Base-by-base conservation (phyloP, 768 basidiomycete genomes). In the Glaciozyma antarctica region DNA sequence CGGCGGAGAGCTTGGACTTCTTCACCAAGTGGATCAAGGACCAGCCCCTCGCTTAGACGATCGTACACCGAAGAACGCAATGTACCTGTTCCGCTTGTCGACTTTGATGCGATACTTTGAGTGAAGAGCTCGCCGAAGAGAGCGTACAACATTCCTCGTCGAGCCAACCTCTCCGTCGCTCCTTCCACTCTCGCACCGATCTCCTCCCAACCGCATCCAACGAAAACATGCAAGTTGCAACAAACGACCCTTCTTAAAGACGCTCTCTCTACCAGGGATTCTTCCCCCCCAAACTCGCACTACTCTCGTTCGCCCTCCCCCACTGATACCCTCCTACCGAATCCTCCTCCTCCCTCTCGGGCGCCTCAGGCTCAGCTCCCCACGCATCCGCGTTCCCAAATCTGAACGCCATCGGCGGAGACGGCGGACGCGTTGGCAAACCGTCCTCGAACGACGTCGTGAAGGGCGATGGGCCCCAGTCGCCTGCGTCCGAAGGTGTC, bases 1-100 rank as follows among this genome's bases (percentile, higher is more conserved):
- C 91, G 2, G 87, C 88, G 73, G 91, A 85, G 48, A 84, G 90
- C 53, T 78, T 90, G 75, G 90, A 80, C 66, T 77, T 81, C 73
- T 77, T 82, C 69, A 69, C 72, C 15, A 66, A 75, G 32, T 81
- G 79, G 79, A 61, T 80, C 60, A n/a, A 58, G 24, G 44, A 58
- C 28, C 28, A 58, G 58, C 54, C 54, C 2, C 32, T 55, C 32
- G 54, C 54, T 38, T 55, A 41, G 38, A 41, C 38, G 38, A 13
- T 41, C 38, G 38, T 41, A 41, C 12, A 12, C 38, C n/a, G n/a
- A n/a, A n/a, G 12, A 6, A 41, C 38, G 38, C 38, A 41, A 41
- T 41, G 38, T 12, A 41, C 38, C 38, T 15, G 10, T 41, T 41
- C 38, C 38, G 32, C 32, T 32, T 9, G 32, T 32, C 32, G 38